phyloP scores from a whole-genome alignment of 257 asterid genomes.

The Gentiana dahurica region DNA sequence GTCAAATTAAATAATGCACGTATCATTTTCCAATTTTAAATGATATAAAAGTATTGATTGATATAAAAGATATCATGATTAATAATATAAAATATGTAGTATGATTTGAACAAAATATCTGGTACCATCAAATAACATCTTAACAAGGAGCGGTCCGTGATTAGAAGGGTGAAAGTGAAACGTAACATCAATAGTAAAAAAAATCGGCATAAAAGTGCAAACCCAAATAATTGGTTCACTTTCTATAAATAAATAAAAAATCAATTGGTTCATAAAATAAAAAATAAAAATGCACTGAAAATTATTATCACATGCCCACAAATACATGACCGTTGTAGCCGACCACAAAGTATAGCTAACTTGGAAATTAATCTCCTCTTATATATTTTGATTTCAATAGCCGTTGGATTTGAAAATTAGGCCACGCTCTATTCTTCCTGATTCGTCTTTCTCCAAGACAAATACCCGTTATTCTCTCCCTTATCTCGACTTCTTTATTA shows the following conservation, averaged over 20 bases:
- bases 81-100: no score
- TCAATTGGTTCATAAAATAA: neutral
- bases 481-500: constrained; percentile 8
- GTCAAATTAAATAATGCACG: no score
- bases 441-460: constrained; percentile 20
- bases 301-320: constrained; percentile 30
- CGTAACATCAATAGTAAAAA: no score
- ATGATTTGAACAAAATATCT: no score
- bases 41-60: no score
- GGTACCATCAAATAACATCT: no score
- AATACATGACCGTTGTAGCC: constrained; percentile 61
- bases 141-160: no score
- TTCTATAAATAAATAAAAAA: no score
- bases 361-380: constrained; percentile 16
- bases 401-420: constrained; percentile 70
- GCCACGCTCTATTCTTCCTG: constrained; percentile 3
- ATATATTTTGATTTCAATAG: constrained; percentile 53
- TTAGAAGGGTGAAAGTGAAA: no score
- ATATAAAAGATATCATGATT: no score
- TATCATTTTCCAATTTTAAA: no score
- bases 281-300: neutral
- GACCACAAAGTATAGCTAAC: constrained; percentile 21
- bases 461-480: constrained; percentile 27
- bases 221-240: neutral
- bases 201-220: neutral